phyloP scores from a whole-genome alignment of 2,329 filamentous ascomycete species.

The Lasiodiplodia hormozganensis region DNA sequence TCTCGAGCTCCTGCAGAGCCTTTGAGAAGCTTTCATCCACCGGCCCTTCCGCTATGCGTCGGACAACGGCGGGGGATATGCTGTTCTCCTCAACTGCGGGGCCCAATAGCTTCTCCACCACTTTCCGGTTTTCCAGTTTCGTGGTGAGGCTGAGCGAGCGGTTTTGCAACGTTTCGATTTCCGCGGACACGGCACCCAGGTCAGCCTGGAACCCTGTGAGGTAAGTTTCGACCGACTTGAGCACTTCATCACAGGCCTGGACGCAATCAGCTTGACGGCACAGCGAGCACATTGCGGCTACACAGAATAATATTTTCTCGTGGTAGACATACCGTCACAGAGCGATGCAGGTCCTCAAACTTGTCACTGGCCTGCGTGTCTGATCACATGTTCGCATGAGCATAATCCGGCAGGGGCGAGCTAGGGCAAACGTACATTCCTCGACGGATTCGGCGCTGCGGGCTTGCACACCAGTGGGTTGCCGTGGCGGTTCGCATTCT shows the following conservation, averaged over 20 bases:
- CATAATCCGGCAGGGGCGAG: conserved; percentile 37
- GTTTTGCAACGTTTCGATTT: conserved; percentile 92
- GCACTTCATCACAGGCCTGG: conserved; percentile 84
- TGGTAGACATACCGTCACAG: conserved; percentile 64
- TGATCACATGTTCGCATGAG: conserved; percentile 37
- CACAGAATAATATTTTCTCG: neutral
- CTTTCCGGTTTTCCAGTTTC: conserved; percentile 85
- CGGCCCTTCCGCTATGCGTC: conserved; percentile 83
- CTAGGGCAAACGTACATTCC: conserved; percentile 68
- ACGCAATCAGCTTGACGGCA: neutral
- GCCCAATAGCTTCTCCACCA: conserved; percentile 85
- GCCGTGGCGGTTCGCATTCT: conserved; percentile 41
- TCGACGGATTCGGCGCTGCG: conserved; percentile 68
- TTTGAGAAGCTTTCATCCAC: conserved; percentile 91
- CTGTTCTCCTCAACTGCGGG: conserved; percentile 92
- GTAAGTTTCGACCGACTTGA: conserved; percentile 91
- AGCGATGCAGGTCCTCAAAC: conserved; percentile 88
- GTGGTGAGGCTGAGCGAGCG: conserved; percentile 84
- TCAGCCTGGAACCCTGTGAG: conserved; percentile 93
- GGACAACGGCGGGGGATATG: conserved; percentile 82
- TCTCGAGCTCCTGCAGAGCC: conserved; percentile 82
- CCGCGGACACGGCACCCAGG: conserved; percentile 86
- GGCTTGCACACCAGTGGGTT: conserved; percentile 50
- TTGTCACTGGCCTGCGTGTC: conserved; percentile 82
- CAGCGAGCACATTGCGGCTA: neutral